Base-by-base conservation (phyloP, 2,329 filamentous ascomycete species). In the Ophiostoma australiae region DNA sequence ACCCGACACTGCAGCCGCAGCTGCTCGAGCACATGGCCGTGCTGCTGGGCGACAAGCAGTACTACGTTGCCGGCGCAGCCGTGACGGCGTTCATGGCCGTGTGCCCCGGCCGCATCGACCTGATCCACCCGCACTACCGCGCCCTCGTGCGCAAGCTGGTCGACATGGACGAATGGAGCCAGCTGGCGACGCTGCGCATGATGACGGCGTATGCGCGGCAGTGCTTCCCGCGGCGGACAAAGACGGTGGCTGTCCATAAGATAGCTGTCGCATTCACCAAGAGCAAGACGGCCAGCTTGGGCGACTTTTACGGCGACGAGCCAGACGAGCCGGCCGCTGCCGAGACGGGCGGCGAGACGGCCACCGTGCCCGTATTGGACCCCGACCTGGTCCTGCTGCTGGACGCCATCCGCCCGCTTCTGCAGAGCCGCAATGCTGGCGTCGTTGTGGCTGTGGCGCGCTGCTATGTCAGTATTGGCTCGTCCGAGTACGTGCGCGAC, bases 151-250 rank as follows among this genome's bases (percentile, higher is more conserved):
- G 89, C 79, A 97, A 97, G 82, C 82, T 98, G 69, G 93, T 97
- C 33, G 95, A 99, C 78, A 99, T 99, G 95, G 95, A 99, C 77
- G 95, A 99, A 81, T 99, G 95, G 95, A 91, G 93, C 61, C 95
- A 99, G 80, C 80, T 98, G 70, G 91, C 93, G 1, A 91, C 91
- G 2, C 78, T 99, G 75, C 87, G 89, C 55, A 83, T 99, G 74
- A 90, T 98, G 87, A 90, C 91, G 1, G 83, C 89, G 31, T 99
- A 99, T 79, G 89, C 92, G 1, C 88, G 95, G 70, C 91, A 87
- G 77, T 97, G 93, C 79, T 99, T 99, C 76, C 94, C 95, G 0
- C 84, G 85, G 70, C 86, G 86, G 77, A 90, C 84, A 10, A 65
- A 65, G 20, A 65, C 31, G 8, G 33, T 65, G 20, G 20, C 39